Percentiles rank a stretch among this genome's conserved stretches.
phyloP scores from a whole-genome alignment of 345 rosid genomes.

The Eucalyptus camaldulensis region DNA sequence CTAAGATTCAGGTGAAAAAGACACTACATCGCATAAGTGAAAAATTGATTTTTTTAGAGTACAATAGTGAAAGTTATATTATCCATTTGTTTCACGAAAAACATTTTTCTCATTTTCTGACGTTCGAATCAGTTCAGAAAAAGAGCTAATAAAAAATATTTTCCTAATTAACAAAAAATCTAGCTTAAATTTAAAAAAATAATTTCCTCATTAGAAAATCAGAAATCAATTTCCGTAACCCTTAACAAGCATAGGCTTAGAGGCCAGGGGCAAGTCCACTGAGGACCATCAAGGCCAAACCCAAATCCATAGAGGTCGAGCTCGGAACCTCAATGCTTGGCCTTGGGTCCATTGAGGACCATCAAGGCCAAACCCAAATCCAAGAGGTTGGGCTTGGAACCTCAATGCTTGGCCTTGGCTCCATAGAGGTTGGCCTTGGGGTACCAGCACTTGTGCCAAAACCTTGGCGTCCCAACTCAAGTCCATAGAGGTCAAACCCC shows the following conservation, averaged over 20 bases:
- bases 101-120: too few species aligned
- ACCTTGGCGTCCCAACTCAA: accelerated
- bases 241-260: not conserved
- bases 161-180: not conserved
- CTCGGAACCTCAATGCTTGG: not conserved
- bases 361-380: not conserved
- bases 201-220: not conserved
- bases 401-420: not conserved
- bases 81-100: accelerated
- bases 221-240: not conserved
- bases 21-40: not conserved
- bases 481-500: not conserved
- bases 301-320: not conserved
- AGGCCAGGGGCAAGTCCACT: not conserved
- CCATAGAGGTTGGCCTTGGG: not conserved
- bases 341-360: not conserved
- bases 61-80: not conserved
- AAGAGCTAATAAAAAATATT: not conserved
- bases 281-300: not conserved
- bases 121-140: not conserved
- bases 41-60: not conserved
- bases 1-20: not conserved
- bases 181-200: not conserved
- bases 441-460: accelerated
- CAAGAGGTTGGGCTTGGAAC: not conserved